phyloP scores from a whole-genome alignment of 352 stramenopile species.

The Pythium aristosporum region DNA sequence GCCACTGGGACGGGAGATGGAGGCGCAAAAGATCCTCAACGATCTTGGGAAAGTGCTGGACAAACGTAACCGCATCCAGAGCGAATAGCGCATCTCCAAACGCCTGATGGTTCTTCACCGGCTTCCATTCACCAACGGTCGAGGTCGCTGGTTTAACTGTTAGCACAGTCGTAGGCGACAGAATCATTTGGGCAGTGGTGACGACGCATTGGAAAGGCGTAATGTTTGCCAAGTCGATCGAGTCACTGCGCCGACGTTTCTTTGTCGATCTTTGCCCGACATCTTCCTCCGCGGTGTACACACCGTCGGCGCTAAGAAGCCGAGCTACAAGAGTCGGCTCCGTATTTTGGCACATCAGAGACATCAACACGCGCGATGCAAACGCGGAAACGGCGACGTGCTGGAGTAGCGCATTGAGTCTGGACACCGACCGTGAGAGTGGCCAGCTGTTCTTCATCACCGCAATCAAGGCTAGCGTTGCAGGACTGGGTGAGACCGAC shows the following conservation, averaged over 20 bases:
- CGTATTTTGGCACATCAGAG: constrained; percentile 12
- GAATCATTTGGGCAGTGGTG: constrained; percentile 3
- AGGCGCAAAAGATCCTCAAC: constrained; percentile 16
- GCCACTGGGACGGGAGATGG: constrained; percentile 29
- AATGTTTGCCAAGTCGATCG: constrained; percentile 10
- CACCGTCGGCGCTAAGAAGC: not conserved
- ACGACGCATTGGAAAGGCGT: constrained; percentile 19
- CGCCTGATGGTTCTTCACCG: not conserved
- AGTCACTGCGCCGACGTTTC: constrained; percentile 23
- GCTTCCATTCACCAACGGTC: constrained; percentile 1
- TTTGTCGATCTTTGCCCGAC: constrained; percentile 12
- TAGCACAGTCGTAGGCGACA: constrained; percentile 1
- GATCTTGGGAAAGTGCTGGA: constrained; percentile 15
- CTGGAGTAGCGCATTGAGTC: constrained; percentile 11
- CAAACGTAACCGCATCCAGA: constrained; percentile 10
- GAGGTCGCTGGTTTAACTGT: not conserved
- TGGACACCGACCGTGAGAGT: not conserved
- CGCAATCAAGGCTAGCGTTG: constrained; percentile 16
- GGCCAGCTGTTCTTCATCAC: constrained; percentile 11
- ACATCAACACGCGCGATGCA: constrained; percentile 21
- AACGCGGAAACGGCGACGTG: constrained; percentile 16
- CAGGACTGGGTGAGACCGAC: constrained; percentile 13
- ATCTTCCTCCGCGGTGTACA: not conserved
- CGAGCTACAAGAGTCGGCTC: constrained; percentile 8
- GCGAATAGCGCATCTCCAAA: constrained; percentile 15